Evolutionary conservation across 805 yeast genomes (phyloP).

Genomic region (Candida maris): DNA sequence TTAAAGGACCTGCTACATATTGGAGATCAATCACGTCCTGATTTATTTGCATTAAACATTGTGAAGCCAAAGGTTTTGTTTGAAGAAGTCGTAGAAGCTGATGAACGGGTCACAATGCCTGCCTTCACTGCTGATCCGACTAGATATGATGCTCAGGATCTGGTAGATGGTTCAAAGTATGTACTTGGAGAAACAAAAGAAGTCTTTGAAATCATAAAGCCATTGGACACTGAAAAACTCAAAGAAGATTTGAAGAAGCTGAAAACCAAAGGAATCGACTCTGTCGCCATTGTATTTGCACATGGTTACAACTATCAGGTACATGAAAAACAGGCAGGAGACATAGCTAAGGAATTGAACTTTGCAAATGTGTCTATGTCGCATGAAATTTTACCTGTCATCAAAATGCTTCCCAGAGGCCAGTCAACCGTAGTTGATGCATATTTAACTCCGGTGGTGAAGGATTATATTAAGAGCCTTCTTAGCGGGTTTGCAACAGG

Average conservation of each 20-base stretch:
- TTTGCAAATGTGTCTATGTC: slow-evolving; percentile 41
- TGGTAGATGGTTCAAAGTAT: slow-evolving; percentile 22
- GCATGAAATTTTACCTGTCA: slow-evolving; percentile 35
- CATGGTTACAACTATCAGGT: slow-evolving; percentile 36
- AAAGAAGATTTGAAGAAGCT: slow-evolving; percentile 22
- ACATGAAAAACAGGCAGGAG: slow-evolving; percentile 35
- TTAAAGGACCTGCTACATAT: slow-evolving; percentile 31
- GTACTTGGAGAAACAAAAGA: slow-evolving; percentile 39
- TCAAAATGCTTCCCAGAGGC: slow-evolving; percentile 39
- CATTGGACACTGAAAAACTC: slow-evolving; percentile 26
- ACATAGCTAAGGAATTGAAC: slow-evolving; percentile 42
- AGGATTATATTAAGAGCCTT: slow-evolving; percentile 35
- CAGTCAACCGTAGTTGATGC: slow-evolving; percentile 42
- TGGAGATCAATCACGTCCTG: slow-evolving; percentile 32
- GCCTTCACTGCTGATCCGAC: slow-evolving; percentile 24
- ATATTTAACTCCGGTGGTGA: slow-evolving; percentile 42
- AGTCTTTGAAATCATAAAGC: slow-evolving; percentile 35
- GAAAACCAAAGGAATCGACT: slow-evolving; percentile 27
- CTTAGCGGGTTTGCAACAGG: slow-evolving; percentile 33
- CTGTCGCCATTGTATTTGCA: slow-evolving; percentile 35
- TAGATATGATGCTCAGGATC: slow-evolving; percentile 9
- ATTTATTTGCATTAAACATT: slow-evolving; percentile 19
- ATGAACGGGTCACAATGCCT: slow-evolving; percentile 23
- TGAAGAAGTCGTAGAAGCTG: slow-evolving; percentile 18
- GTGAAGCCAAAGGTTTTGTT: slow-evolving; percentile 21